Evolutionary conservation across 2,329 filamentous ascomycete species (phyloP), one percentile per base, ranked within the genome.

Genomic region (Septoria linicola): DNA sequence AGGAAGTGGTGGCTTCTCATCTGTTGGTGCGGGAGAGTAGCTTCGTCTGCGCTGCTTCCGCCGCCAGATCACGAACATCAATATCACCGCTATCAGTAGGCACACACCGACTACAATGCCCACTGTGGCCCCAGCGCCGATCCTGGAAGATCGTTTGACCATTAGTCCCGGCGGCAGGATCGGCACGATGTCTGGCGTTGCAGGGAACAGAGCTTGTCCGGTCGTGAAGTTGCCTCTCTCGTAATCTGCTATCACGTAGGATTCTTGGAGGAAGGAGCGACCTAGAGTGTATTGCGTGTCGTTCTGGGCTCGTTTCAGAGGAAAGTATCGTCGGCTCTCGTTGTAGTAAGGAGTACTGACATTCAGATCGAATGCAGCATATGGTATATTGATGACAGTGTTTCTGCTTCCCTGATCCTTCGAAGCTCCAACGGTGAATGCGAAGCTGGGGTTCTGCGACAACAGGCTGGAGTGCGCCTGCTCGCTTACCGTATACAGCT

Each of bases 241-340:
- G 63, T 73, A 77, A 52, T 78, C 73, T 4, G 76, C 73, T 3
- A 67, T 70, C 41, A 78, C 48, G 50, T 77, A 77, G 1, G 84
- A 78, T 66, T 88, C 85, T 63, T 89, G 85, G 48, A 89, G 70
- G 57, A 89, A 88, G 0, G 80, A 78, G 31, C 84, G 76, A 8
- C 85, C 85, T 31, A 89, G 76, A 10, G 84, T 78, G 65, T 81
- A 78, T 56, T 81, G 75, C 13, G 72, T 73, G 27, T 75, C 74
- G 50, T 79, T 73, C 13, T 74, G 63, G 8, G 79, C 72, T 54
- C 79, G 78, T 59, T 80, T 77, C 43, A 89, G 73, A 3, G 84
- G 84, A 51, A 88, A 88, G 63, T 88, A 89, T 11, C 39, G 78
- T 1, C 80, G 81, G 37, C 81, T 76, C 59, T 82, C 81, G 44